phyloP scores from a whole-genome alignment of 495 filamentous ascomycete genomes.

The Bacidia rubella region DNA sequence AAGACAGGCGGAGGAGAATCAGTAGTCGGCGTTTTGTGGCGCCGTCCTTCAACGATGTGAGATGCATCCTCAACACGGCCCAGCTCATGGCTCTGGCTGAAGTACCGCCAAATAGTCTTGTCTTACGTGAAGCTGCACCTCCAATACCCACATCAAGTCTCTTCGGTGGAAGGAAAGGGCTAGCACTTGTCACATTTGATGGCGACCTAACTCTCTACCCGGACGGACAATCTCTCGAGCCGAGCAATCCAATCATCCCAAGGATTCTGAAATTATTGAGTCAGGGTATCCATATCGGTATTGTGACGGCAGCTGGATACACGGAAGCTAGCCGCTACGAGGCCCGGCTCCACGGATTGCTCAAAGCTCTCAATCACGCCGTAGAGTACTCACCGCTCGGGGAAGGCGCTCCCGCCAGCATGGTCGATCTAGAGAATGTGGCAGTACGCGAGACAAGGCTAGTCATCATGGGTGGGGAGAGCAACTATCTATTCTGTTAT shows the following conservation, averaged over 20 bases:
- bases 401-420: conserved; percentile 11
- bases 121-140: neutral
- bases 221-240: conserved; percentile 66
- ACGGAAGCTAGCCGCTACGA: conserved; percentile 76
- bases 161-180: neutral
- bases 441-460: conserved; percentile 23
- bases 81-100: conserved; percentile 76
- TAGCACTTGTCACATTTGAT: conserved; percentile 87
- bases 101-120: conserved; percentile 30
- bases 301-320: conserved; percentile 95
- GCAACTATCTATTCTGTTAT: conserved; percentile 79
- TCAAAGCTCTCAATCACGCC: conserved; percentile 65
- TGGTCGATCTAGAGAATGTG: conserved; percentile 34
- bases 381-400: conserved; percentile 26
- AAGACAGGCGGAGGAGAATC: conserved; percentile 74
- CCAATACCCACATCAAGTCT: neutral
- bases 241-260: conserved; percentile 62
- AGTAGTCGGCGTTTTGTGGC: conserved; percentile 86
- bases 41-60: conserved; percentile 94
- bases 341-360: conserved; percentile 65
- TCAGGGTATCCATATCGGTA: conserved; percentile 62
- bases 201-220: conserved; percentile 97
- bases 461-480: conserved; percentile 82
- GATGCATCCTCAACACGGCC: conserved; percentile 84
- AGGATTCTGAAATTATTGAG: conserved; percentile 56